Base-by-base conservation (phyloP, 257 asterid genomes). In the Nicotiana undulata region DNA sequence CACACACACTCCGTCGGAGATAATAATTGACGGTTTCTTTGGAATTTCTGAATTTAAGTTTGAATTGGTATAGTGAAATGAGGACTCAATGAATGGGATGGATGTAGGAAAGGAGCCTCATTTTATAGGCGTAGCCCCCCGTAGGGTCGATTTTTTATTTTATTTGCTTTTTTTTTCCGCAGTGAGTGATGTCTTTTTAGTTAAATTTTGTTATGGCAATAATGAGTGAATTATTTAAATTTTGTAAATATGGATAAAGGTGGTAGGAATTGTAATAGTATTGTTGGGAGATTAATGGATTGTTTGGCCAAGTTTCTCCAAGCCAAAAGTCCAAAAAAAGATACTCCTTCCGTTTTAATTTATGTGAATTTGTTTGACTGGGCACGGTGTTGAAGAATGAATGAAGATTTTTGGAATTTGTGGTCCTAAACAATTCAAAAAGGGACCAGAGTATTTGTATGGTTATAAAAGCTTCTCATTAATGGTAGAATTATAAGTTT, bases 1-100 rank as follows among this genome's bases (percentile, higher is more conserved):
- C 81, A 85, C 85, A 44, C 81, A 84, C 68, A 72, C 77, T 75
- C 18, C 60, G 65, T n/a, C 34, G 59, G 78, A 13, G n/a, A 75
- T 13, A 29, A 18, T 61, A 6, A 20, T 13, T 63, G 70, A 68
- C 75, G 22, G 78, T 82, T 80, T 75, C 64, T 28, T 64, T 20
- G n/a, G 16, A 31, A 58, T 13, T 4, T 80, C 34, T 46, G 49
- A 10, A 63, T 31, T 56, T 15, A 44, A 81, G 64, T 79, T 56
- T 16, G 16, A 55, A 44, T 31, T 49, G 55, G 77, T 63, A 18
- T 40, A 15, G 59, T 16, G 58, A 70, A 18, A 70, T 44, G 59
- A 70, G 34, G 37, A 70, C 59, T 70, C 59, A 17, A 15, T 46
- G 78, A 28, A 74, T 74, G 78, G 24, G 7, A 40, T 4, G 0